Evolutionary conservation across 129 eudicot genomes (phyloP).

Genomic region (Escallonia herrerae): DNA sequence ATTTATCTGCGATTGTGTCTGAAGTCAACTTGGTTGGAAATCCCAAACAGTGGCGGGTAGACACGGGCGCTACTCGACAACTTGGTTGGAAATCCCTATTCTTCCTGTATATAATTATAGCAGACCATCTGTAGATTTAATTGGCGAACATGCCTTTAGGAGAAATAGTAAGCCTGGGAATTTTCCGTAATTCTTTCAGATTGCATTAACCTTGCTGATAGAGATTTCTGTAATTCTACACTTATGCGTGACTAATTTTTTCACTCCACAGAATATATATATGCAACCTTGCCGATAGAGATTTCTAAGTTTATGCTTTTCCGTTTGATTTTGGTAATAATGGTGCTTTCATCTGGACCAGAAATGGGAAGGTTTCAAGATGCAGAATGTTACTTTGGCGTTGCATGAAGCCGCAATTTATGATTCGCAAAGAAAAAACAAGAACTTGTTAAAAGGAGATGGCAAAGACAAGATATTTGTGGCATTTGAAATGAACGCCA

Average conservation of each 20-base stretch:
- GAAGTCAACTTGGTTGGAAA: no score
- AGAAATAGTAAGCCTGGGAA: no score
- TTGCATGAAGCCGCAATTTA: slow-evolving; percentile 14
- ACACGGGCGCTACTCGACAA: no score
- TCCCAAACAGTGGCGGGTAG: no score
- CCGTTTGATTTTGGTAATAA: background rate
- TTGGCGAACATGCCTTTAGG: no score
- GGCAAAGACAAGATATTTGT: slow-evolving; percentile 12
- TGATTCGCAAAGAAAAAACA: slow-evolving; percentile 3
- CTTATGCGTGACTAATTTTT: background rate
- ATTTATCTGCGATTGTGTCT: no score
- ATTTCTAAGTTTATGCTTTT: background rate
- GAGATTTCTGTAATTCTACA: no score
- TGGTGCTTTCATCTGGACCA: background rate
- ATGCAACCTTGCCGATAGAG: background rate
- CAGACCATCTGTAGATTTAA: no score
- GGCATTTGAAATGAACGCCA: slow-evolving; percentile 12
- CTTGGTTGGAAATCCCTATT: no score
- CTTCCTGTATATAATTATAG: no score
- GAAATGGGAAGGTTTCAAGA: slow-evolving; percentile 27
- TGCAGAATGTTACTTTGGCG: slow-evolving; percentile 22
- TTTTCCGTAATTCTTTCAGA: no score
- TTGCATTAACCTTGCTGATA: no score
- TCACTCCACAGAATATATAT: background rate
- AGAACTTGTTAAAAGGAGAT: background rate